Evolutionary conservation across 108 stramenopile genomes (phyloP).

Genomic region (Epipyxis sp.): DNA sequence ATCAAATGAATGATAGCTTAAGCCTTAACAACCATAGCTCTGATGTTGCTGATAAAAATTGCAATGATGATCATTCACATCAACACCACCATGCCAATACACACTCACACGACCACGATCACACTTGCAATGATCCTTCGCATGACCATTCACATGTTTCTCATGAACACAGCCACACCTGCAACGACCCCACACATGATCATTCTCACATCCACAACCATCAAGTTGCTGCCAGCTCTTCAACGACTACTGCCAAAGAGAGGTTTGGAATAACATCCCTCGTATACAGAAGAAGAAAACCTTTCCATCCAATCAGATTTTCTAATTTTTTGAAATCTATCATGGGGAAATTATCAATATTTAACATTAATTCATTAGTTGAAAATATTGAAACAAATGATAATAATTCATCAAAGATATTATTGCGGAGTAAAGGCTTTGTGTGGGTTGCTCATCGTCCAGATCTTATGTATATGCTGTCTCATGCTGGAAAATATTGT

Average conservation of each 20-base stretch:
- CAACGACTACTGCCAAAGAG: conserved; percentile 51
- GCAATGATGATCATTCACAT: too few relatives aligned
- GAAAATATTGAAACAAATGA: not conserved
- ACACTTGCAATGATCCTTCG: conserved; percentile 15
- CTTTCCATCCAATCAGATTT: conserved; percentile 80
- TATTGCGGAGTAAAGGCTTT: conserved; percentile 83
- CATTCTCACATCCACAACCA: conserved; percentile 60
- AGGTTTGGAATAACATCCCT: conserved; percentile 75
- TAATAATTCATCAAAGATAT: not conserved
- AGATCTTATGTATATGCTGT: conserved; percentile 72
- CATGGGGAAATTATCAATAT: not conserved
- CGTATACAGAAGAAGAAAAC: conserved; percentile 76
- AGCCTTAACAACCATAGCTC: too few relatives aligned
- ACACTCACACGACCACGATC: too few relatives aligned
- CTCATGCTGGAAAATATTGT: conserved; percentile 69
- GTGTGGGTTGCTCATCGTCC: conserved; percentile 73
- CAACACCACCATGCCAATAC: not conserved
- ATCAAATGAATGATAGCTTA: too few relatives aligned
- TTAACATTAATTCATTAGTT: not conserved
- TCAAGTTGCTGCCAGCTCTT: conserved; percentile 40
- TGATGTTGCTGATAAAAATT: too few relatives aligned
- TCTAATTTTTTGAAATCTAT: not conserved
- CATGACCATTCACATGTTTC: not conserved
- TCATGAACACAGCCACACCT: conserved; percentile 46
- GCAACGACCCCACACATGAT: conserved; percentile 53